Conservation (phyloP, 1,139 yeast species). For the Magnusiomyces fungicola region DNA sequence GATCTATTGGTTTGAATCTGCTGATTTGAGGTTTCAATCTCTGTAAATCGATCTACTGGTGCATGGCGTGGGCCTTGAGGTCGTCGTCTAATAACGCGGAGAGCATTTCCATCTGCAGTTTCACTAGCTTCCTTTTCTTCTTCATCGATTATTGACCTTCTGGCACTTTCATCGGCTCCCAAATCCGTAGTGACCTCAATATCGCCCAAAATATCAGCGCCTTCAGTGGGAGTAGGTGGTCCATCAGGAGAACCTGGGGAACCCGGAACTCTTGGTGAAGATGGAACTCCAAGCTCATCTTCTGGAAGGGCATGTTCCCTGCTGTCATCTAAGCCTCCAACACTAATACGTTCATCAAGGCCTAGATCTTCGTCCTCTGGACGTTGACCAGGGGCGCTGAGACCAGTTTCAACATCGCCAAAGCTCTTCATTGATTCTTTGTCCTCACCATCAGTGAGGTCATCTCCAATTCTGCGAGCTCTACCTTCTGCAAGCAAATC, state of each 20-base stretch:
- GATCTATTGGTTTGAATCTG: slow-evolving; percentile 13
- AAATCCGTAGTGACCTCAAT: slow-evolving; percentile 13
- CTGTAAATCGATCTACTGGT: slow-evolving; percentile 13
- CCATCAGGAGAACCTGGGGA: slow-evolving; percentile 7
- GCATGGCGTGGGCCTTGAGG: slow-evolving; percentile 12
- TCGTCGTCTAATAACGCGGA: not conserved
- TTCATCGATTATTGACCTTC: slow-evolving; percentile 11
- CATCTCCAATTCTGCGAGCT: not conserved
- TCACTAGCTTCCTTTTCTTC: not conserved
- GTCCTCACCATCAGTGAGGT: not conserved
- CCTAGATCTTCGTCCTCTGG: slow-evolving; percentile 5
- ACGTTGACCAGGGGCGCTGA: slow-evolving; percentile 1
- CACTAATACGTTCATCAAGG: no score
- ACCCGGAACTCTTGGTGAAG: slow-evolving; percentile 1
- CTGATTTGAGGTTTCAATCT: slow-evolving; percentile 10
- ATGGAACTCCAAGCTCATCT: not conserved
- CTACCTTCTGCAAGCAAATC: not conserved
- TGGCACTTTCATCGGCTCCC: slow-evolving; percentile 12
- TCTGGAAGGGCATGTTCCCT: no score
- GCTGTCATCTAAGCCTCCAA: no score
- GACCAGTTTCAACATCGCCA: slow-evolving; percentile 4
- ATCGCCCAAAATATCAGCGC: slow-evolving; percentile 15
- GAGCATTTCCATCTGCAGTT: slow-evolving; percentile 2
- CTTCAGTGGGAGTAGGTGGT: slow-evolving; percentile 7
- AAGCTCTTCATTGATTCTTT: no score